Base-by-base conservation (phyloP, 2,329 filamentous ascomycete species). In the Cadophora sp. region DNA sequence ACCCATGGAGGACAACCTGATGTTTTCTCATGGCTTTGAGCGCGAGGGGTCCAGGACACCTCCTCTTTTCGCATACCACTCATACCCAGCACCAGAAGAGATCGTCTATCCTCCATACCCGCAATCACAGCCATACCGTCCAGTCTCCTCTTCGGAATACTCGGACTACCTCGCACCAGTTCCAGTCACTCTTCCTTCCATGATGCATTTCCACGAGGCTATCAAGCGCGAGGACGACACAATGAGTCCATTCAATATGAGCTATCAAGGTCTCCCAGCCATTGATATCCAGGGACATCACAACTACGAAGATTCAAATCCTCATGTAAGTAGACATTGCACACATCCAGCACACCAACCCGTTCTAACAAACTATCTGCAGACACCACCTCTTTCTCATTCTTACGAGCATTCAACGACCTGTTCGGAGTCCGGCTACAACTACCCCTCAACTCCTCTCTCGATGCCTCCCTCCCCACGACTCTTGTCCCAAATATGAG, bases 331-430 rank as follows among this genome's bases (percentile, higher is more conserved):
- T 89, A 82, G 82, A 79, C 83, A 65, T 67, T 62, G 59, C 11
- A 51, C 3, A 55, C 19, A 19, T 11, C 48, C 22, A 22, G 14
- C 34, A n/a, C 26, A 12, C 1, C 8, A 29, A 61, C 46, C 27
- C 16, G 16, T 37, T 9, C 67, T 69, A 66, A 69, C 34, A 56
- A 19, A 19, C 8, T 12, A 31, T 48, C 59, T 46, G 37, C 82
- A 94, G 91, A 93, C 91, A 79, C 91, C 91, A 81, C 89, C 91
- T 77, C 87, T 93, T 75, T 91, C 90, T 76, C 90, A 91, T 78
- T 91, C 89, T 31, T 92, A 89, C 79, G 89, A 92, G 75, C 86
- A 89, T 78, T 92, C 89, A 63, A 82, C 86, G 69, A 84, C 83
- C 75, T 88, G 87, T 79, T 89, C 87, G 37, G 87, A 90, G 74